These are phyloP conservation scores for Hypocreales sp. DNA, from an alignment of 2,329 filamentous ascomycete species.

Conservation along the genomic window DNA sequence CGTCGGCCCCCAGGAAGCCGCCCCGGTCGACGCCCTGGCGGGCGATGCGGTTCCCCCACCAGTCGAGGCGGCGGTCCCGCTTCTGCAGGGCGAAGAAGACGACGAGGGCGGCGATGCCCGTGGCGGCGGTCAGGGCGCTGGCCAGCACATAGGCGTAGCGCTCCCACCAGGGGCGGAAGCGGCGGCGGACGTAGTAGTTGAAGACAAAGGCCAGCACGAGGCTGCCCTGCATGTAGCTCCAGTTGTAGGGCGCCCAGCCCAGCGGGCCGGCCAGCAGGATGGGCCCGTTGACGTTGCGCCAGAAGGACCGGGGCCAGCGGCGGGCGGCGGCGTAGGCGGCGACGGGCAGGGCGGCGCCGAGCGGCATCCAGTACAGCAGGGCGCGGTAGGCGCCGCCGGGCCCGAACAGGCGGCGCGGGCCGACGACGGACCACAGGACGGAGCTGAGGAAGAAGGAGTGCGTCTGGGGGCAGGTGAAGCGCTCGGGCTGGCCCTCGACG, in stretches of 20 bases:
- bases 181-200: slow-evolving; percentile 10
- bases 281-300: slow-evolving; percentile 10
- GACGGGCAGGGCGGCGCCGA: slow-evolving; percentile 8
- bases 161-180: slow-evolving; percentile 11
- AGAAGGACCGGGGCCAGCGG: slow-evolving; percentile 8
- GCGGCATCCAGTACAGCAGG: slow-evolving; percentile 7
- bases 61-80: slow-evolving; percentile 6
- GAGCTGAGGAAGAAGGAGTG: slow-evolving; percentile 44
- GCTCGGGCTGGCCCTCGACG: slow-evolving; percentile 26
- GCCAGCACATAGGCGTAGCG: slow-evolving; percentile 13
- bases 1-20: slow-evolving; percentile 4
- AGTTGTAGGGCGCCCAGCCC: slow-evolving; percentile 12
- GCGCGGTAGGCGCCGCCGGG: slow-evolving; percentile 6
- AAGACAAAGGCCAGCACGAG: slow-evolving; percentile 10
- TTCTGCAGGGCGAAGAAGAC: slow-evolving; percentile 12
- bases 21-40: slow-evolving; percentile 9
- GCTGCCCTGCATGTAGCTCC: slow-evolving; percentile 10
- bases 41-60: slow-evolving; percentile 9
- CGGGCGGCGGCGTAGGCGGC: slow-evolving; percentile 5
- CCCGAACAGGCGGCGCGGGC: slow-evolving; percentile 45
- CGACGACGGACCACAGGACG: slow-evolving; percentile 52
- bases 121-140: slow-evolving; percentile 10
- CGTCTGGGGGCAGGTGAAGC: slow-evolving; percentile 33
- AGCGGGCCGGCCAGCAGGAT: slow-evolving; percentile 10
- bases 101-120: slow-evolving; percentile 11